Conservation (phyloP, 306 rosid species). For the Mimosa bimucronata region DNA sequence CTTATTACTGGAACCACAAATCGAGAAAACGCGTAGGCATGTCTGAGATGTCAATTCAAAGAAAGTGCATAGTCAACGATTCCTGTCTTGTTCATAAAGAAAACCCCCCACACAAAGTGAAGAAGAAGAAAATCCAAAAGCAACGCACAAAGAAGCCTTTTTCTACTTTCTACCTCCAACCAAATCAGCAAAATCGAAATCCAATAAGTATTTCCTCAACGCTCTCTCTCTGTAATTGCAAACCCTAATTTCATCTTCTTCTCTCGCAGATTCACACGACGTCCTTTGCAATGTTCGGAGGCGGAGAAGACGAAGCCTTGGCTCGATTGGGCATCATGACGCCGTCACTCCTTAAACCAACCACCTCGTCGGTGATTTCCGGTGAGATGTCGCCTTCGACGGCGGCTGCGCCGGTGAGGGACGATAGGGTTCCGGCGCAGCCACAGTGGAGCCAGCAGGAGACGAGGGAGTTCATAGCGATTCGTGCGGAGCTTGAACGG, state of each 20-base stretch:
- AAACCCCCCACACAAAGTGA: conserved; percentile 18
- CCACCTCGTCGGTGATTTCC: conserved; percentile 45
- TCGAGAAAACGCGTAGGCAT: not conserved
- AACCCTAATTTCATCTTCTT: conserved; percentile 42
- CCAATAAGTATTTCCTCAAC: not conserved
- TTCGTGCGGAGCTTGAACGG: conserved; percentile 79
- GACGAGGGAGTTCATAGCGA: conserved; percentile 75
- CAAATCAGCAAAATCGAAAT: not conserved
- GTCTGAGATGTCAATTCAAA: not conserved
- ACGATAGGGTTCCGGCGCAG: conserved; percentile 50
- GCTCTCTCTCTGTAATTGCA: not conserved
- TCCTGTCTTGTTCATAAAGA: conserved; percentile 51
- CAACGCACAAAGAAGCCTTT: not conserved
- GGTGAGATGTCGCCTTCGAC: conserved; percentile 44
- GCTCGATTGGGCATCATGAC: conserved; percentile 47
- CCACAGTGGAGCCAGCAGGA: conserved; percentile 87
- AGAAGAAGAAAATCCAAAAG: not conserved
- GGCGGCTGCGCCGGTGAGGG: conserved; percentile 31
- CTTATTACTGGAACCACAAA: not conserved
- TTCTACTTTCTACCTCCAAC: conserved; percentile 5
- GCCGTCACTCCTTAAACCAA: conserved; percentile 41
- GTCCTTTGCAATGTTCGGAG: conserved; percentile 46
- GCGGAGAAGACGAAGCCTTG: conserved; percentile 46
- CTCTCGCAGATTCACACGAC: conserved; percentile 18
- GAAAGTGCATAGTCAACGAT: conserved; percentile 41